Base-by-base conservation (phyloP, 2,329 filamentous ascomycete genomes). In the Orbilia ellipsospora region DNA sequence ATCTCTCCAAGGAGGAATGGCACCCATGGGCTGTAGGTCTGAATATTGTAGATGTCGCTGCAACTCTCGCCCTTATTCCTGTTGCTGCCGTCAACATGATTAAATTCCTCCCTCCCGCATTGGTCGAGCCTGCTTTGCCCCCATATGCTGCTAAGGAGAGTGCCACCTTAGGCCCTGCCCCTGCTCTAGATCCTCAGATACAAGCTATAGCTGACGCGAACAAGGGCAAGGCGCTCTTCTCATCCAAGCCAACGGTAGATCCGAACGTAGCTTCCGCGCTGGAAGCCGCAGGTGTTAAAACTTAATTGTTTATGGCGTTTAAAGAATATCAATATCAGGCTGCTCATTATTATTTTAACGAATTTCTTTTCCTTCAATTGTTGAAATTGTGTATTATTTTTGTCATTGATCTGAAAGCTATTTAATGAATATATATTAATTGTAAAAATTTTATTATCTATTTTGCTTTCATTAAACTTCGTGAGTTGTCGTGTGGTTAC, bases 1-100 rank as follows among this genome's bases (percentile, higher is more conserved):
- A 65, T 48, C 61, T 65, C 45, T 36, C 50, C 18, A 48, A 36
- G 13, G 61, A 55, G 36, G 61, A 36, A 55, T 65, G 61, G 31
- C 44, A 20, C 20, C 20, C 56, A 16, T 55, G 36, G 50, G 61
- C 61, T 31, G 20, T 50, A 36, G 61, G 61, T 48, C 36, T 65
- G 31, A 65, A 55, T 56, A 18, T 36, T 23, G 28, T 65, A 13
- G 61, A 65, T n/a, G 20, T 65, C 36, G 51, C 50, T 3, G 50
- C 51, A 65, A 65, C 61, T 1, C 10, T 56, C 18, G 61, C 50
- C 18, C 61, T 65, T 56, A 65, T 65, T 31, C 61, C 61, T 48
- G 61, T 65, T n/a, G 61, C 61, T 45, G 61, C 44, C 7, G 18
- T 36, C 18, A 65, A 65, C 48, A 65, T 65, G 50, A 31, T 65